Base-by-base conservation (phyloP, 75 land plant species). In the Pinus albicaulis region DNA sequence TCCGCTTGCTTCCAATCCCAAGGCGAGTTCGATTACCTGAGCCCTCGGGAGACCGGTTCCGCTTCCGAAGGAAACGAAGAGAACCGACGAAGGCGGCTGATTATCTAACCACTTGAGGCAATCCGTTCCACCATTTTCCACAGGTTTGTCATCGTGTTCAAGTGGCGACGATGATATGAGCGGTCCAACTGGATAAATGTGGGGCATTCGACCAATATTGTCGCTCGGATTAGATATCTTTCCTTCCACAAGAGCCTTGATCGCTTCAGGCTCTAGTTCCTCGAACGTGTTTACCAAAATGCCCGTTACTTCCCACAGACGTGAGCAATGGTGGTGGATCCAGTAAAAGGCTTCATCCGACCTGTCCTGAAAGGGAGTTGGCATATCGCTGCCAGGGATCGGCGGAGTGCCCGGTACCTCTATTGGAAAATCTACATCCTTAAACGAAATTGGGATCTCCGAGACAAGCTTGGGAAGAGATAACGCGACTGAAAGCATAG, bases 211-310 rank as follows among this genome's bases (percentile, higher is more conserved):
- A n/a, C 4, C 5, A 19, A 19, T 17, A 19, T n/a, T 7, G 0
- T n/a, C 7, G 0, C 7, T 17, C 0, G 0, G 60, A 59, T 59
- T 3, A 3, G 60, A 59, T 5, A 58, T n/a, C 44, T 5, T 41
- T 6, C 44, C 44, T 41, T 41, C 44, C 44, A 41, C 44, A 62
- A 83, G 34, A 8, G 77, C 82, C 59, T 74, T 57, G 17, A 78
- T 65, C 8, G 81, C 63, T 3, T 60, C 80, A 5, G 72, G 72
- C 41, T 82, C 87, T 10, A 88, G 59, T 1, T 75, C 82, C 57
- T 57, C 56, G 63, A 84, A 75, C 24, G 79, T 82, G 66, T 88
- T 88, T 20, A 85, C 79, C 11, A 90, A 26, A 55, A 90, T 77
- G 8, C 92, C 92, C 3, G 79, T 77, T 0, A 76, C 74, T 53